Evolutionary conservation across 345 rosid species (phyloP).

Genomic region (Eucalyptus decipiens): DNA sequence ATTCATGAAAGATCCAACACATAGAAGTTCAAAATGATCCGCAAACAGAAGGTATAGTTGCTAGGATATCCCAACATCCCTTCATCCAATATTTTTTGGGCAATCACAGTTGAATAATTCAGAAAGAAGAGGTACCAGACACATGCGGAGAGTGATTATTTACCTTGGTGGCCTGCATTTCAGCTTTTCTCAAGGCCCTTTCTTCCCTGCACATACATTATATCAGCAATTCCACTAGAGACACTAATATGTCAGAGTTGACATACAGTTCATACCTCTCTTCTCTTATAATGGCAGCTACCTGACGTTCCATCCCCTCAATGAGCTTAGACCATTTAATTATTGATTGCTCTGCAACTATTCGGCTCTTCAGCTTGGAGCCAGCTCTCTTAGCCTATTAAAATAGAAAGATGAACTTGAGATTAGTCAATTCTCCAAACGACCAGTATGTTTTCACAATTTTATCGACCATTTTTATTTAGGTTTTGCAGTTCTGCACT

Average conservation of each 20-base stretch:
- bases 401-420: not conserved
- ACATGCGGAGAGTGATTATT: not conserved
- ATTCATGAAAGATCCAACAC: not conserved
- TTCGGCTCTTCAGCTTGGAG: slow-evolving; percentile 82
- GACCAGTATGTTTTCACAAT: not conserved
- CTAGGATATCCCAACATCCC: not conserved
- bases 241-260: not conserved
- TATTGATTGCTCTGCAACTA: slow-evolving; percentile 78
- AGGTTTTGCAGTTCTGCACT: not conserved
- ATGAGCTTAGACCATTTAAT: slow-evolving; percentile 76
- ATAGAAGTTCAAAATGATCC: not conserved
- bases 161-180: slow-evolving; percentile 95
- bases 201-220: slow-evolving; percentile 57
- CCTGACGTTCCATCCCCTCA: slow-evolving; percentile 81
- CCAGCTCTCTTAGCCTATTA: slow-evolving; percentile 79
- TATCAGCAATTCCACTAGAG: not conserved
- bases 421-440: not conserved
- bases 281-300: slow-evolving; percentile 56
- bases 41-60: not conserved
- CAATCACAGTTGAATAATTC: not conserved
- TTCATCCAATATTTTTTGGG: not conserved
- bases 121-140: not conserved
- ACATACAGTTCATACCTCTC: slow-evolving; percentile 53
- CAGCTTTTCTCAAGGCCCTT: slow-evolving; percentile 83
- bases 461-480: not conserved